These are phyloP conservation scores for Chiua sp. DNA, from an alignment of 1,284 basidiomycete genomes.

Conservation along the genomic window DNA sequence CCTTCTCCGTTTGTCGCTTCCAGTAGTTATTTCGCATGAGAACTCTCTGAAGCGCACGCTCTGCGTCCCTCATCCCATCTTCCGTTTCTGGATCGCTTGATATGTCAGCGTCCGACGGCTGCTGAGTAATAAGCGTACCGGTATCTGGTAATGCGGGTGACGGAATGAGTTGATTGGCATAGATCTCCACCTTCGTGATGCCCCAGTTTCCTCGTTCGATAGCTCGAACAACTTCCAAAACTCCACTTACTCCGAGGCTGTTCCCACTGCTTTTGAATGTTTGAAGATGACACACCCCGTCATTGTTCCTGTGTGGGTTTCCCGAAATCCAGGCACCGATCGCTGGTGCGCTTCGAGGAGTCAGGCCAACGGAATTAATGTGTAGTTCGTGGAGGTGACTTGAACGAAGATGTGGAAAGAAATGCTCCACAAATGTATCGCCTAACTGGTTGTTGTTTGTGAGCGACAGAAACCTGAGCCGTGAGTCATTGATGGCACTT, in stretches of 20 bases:
- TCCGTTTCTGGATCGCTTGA: conserved; percentile 21
- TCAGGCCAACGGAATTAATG: conserved; percentile 35
- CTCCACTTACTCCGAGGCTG: conserved; percentile 49
- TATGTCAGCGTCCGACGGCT: background rate
- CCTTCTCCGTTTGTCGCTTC: conserved; percentile 49
- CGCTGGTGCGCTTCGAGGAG: conserved; percentile 27
- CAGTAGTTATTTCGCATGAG: conserved; percentile 55
- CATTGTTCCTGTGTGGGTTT: conserved; percentile 3
- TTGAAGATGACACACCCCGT: conserved; percentile 49
- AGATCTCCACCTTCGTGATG: conserved; percentile 55
- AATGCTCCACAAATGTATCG: conserved; percentile 33
- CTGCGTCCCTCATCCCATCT: conserved; percentile 42
- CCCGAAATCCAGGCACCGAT: conserved; percentile 36
- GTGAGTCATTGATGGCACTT: conserved; percentile 31
- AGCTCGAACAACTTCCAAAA: conserved; percentile 51
- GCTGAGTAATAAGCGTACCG: conserved; percentile 9
- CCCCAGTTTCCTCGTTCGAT: conserved; percentile 55
- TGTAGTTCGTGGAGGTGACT: conserved; percentile 35
- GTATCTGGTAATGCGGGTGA: conserved; percentile 7
- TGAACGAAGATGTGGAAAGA: conserved; percentile 35
- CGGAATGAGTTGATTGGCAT: conserved; percentile 48
- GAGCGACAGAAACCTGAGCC: conserved; percentile 35
- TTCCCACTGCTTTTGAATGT: conserved; percentile 64
- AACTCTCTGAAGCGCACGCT: conserved; percentile 44
- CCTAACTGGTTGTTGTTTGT: conserved; percentile 29